Conservation (phyloP, 2,329 filamentous ascomycete species). For the Grosmannia huntii region DNA sequence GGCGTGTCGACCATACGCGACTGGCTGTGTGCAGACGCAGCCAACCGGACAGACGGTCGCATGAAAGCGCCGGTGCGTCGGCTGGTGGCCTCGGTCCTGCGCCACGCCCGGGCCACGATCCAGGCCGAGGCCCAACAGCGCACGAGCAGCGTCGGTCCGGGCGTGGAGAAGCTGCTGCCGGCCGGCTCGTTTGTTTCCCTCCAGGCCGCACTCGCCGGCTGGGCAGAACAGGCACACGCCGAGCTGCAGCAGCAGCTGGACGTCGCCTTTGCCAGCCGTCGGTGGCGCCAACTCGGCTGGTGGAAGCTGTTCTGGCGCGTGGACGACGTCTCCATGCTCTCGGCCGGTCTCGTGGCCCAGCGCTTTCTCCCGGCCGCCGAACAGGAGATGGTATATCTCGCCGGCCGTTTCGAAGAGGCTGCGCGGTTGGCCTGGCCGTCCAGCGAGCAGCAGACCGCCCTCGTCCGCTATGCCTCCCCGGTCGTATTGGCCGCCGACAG, state of each 20-base stretch:
- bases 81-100: conserved; percentile 55
- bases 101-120: conserved; percentile 38
- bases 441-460: conserved; percentile 1
- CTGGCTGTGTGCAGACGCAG: conserved; percentile 48
- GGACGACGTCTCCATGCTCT: conserved; percentile 79
- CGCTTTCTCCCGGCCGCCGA: conserved; percentile 70
- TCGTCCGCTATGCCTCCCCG: conserved; percentile 14
- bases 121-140: conserved; percentile 28
- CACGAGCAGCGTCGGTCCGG: background rate
- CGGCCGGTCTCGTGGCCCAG: conserved; percentile 62
- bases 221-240: conserved; percentile 69
- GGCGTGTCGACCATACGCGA: conserved; percentile 50
- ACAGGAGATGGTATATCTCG: conserved; percentile 68
- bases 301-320: conserved; percentile 94
- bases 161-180: conserved; percentile 14
- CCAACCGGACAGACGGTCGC: conserved; percentile 23
- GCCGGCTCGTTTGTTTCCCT: conserved; percentile 29
- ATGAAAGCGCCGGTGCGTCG: conserved; percentile 55
- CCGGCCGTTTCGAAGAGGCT: conserved; percentile 42
- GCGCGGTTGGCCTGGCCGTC: conserved; percentile 4
- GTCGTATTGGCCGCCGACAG: conserved; percentile 6
- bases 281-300: conserved; percentile 76
- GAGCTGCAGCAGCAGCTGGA: conserved; percentile 75
- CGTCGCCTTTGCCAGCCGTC: conserved; percentile 57
- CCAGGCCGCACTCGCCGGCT: conserved; percentile 47